These are phyloP conservation scores for Thyridium curvatum DNA, from an alignment of 2,329 filamentous ascomycete species.

Conservation along the genomic window DNA sequence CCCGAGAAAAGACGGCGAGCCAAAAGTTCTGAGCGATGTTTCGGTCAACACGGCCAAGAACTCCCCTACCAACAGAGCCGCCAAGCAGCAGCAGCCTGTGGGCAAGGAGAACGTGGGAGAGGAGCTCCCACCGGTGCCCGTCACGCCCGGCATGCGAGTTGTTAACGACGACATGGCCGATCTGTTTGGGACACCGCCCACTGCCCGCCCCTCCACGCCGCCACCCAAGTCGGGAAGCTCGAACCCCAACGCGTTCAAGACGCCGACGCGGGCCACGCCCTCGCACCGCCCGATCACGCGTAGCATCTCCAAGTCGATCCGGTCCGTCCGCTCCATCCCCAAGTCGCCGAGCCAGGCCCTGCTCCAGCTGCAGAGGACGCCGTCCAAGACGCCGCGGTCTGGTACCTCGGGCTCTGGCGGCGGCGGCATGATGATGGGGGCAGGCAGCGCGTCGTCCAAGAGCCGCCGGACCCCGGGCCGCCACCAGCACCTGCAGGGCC, in stretches of 20 bases:
- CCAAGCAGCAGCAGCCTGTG: constrained; percentile 24
- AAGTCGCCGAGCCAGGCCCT: constrained; percentile 37
- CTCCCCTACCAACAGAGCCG: constrained; percentile 20
- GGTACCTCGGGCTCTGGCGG: too few relatives aligned
- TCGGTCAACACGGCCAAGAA: constrained; percentile 45
- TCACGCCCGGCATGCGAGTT: constrained; percentile 12
- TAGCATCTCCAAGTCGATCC: constrained; percentile 52
- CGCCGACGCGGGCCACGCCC: constrained; percentile 55
- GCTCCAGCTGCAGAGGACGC: constrained; percentile 36
- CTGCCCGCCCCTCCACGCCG: constrained; percentile 41
- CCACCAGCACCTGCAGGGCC: too few relatives aligned
- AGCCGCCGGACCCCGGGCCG: constrained; percentile 35
- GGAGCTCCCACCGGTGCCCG: constrained; percentile 5
- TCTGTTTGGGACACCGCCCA: constrained; percentile 58
- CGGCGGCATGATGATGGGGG: constrained; percentile 13
- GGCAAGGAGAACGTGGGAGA: constrained; percentile 36
- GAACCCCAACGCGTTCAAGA: constrained; percentile 47
- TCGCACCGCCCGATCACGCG: constrained; percentile 55
- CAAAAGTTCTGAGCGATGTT: constrained; percentile 55
- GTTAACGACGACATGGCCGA: constrained; percentile 35
- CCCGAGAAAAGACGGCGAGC: constrained; percentile 58
- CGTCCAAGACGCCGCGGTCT: constrained; percentile 33
- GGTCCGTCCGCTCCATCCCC: constrained; percentile 33
- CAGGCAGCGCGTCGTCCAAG: constrained; percentile 25
- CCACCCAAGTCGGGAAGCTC: constrained; percentile 41